Evolutionary conservation across 345 rosid species (phyloP).

Genomic region (Brassica nigra): DNA sequence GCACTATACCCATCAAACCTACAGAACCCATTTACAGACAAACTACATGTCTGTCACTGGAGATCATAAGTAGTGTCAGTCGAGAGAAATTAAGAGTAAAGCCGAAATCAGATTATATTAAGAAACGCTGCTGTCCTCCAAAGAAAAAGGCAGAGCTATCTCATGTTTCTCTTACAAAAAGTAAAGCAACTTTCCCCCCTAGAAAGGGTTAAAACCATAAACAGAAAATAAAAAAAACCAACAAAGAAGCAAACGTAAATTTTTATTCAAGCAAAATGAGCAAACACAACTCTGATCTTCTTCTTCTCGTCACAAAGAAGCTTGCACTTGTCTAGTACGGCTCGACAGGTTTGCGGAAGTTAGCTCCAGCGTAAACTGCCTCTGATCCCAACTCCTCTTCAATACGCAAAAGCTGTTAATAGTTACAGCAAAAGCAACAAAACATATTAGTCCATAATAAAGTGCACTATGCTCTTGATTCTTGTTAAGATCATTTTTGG

Average conservation of each 20-base stretch:
- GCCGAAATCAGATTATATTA: slow-evolving; percentile 25
- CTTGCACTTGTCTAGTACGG: slow-evolving; percentile 58
- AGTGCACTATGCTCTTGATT: neutral
- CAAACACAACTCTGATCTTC: slow-evolving; percentile 27
- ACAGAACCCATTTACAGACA: too few species aligned
- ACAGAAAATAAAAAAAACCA: slow-evolving; percentile 10
- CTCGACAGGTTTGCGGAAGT: slow-evolving; percentile 84
- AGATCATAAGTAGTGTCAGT: too few species aligned
- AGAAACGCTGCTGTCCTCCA: neutral
- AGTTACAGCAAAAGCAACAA: neutral
- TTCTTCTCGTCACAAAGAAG: slow-evolving; percentile 6
- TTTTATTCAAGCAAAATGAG: slow-evolving; percentile 26
- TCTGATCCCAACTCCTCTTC: slow-evolving; percentile 92
- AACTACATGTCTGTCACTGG: neutral
- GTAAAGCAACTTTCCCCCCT: slow-evolving; percentile 9
- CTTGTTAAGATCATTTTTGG: neutral
- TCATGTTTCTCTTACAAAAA: slow-evolving; percentile 31
- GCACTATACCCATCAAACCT: too few species aligned
- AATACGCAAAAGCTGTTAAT: slow-evolving; percentile 70
- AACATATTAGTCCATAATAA: slow-evolving; percentile 1
- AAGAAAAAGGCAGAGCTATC: neutral
- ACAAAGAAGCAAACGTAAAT: neutral
- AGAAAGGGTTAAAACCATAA: slow-evolving; percentile 13
- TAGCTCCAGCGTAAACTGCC: slow-evolving; percentile 83
- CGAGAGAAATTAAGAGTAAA: neutral